phyloP scores from a whole-genome alignment of 306 rosid genomes.

The Luffa acutangula region DNA sequence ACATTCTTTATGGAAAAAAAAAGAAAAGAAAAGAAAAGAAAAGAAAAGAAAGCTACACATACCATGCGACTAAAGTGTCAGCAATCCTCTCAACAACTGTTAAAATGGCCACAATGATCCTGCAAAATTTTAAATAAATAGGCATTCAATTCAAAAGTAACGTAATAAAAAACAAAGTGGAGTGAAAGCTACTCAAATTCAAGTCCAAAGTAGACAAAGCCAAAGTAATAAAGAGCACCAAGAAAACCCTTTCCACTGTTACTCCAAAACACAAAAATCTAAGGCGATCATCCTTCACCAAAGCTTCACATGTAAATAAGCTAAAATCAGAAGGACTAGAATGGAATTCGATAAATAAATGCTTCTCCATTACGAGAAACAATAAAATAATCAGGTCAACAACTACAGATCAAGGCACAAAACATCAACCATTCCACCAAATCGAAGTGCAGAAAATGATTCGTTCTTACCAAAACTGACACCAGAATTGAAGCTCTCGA shows the following conservation, averaged over 20 bases:
- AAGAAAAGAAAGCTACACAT: slow-evolving; percentile 24
- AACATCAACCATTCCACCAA: slow-evolving; percentile 9
- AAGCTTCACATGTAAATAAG: not conserved
- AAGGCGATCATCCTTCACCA: not conserved
- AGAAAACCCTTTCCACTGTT: slow-evolving; percentile 47
- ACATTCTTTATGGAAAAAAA: not conserved
- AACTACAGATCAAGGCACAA: not conserved
- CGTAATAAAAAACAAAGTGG: not conserved
- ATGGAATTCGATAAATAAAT: not conserved
- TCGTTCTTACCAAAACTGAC: slow-evolving; percentile 45
- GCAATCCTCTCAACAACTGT: slow-evolving; percentile 62
- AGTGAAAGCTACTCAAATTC: slow-evolving; percentile 9
- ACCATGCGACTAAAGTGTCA: slow-evolving; percentile 70
- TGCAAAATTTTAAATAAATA: not conserved
- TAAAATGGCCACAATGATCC: slow-evolving; percentile 75
- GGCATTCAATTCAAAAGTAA: slow-evolving; percentile 1
- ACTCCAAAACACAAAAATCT: slow-evolving; percentile 8
- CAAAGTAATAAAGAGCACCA: not conserved
- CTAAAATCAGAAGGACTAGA: not conserved
- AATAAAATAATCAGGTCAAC: not conserved
- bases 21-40: not conserved
- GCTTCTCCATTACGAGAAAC: not conserved
- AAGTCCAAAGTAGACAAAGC: slow-evolving; percentile 7
- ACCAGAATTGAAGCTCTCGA: slow-evolving; percentile 91
- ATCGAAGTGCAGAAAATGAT: slow-evolving; percentile 28